Conservation (phyloP, 1,284 basidiomycete species). For the Ceratobasidium sp. region DNA sequence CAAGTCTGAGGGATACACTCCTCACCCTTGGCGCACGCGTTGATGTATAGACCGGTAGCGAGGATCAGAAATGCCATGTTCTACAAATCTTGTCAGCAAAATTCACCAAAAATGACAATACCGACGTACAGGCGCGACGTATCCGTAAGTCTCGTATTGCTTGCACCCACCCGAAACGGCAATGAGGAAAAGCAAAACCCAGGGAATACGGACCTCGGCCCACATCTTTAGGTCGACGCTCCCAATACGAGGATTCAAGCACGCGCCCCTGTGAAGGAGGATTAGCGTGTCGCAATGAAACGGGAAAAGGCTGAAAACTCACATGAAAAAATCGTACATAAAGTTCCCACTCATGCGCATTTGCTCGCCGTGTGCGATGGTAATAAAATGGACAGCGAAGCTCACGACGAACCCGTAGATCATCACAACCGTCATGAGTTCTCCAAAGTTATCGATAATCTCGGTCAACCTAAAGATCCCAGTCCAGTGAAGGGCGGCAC, state of each 20-base stretch:
- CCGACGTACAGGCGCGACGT: slow-evolving; percentile 80
- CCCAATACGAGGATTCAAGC: slow-evolving; percentile 93
- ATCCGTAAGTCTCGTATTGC: slow-evolving; percentile 91
- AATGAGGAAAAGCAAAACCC: slow-evolving; percentile 95
- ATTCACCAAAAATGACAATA: neutral
- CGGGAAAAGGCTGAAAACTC: neutral
- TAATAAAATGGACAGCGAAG: slow-evolving; percentile 78
- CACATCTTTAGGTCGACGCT: slow-evolving; percentile 98
- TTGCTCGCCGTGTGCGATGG: slow-evolving; percentile 75
- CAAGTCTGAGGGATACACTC: slow-evolving; percentile 99
- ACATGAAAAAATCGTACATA: slow-evolving; percentile 95
- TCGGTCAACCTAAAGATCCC: slow-evolving; percentile 89
- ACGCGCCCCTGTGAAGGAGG: slow-evolving; percentile 64
- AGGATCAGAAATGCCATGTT: slow-evolving; percentile 98
- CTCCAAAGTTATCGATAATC: slow-evolving; percentile 96
- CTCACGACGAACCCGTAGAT: slow-evolving; percentile 87
- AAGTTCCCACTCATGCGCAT: slow-evolving; percentile 93
- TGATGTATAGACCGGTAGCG: slow-evolving; percentile 94
- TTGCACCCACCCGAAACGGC: slow-evolving; percentile 92
- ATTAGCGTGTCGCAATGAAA: neutral
- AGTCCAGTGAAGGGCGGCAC: slow-evolving; percentile 78
- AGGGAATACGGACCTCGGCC: slow-evolving; percentile 96
- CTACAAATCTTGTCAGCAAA: slow-evolving; percentile 53
- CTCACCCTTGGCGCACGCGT: slow-evolving; percentile 92
- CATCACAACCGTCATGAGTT: slow-evolving; percentile 97